A percentile compares a stretch with the other conserved stretches of the same genome.
phyloP scores from a whole-genome alignment of 306 rosid species.

The Malus sieversii region DNA sequence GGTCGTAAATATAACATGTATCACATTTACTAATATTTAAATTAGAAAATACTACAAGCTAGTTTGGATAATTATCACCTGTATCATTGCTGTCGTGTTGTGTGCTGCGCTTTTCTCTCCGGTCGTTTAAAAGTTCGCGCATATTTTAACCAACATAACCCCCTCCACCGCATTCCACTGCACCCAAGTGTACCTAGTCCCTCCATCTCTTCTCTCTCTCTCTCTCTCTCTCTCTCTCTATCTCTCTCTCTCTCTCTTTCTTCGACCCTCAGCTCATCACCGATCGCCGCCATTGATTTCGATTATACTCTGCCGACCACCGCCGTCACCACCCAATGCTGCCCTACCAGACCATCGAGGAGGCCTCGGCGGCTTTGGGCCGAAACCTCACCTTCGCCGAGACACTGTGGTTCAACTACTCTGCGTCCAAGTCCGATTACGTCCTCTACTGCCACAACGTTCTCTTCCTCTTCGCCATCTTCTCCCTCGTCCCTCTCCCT shows the following conservation, averaged over 20 bases:
- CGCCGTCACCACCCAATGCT: conserved; percentile 32
- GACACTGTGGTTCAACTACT: conserved; percentile 77
- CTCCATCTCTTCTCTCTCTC: not conserved
- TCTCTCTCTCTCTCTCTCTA: not conserved
- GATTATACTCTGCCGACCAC: not conserved
- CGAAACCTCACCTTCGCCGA: conserved; percentile 56
- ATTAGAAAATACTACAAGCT: too few species aligned
- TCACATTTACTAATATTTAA: too few species aligned
- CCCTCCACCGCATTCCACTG: not conserved
- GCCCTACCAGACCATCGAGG: conserved; percentile 46
- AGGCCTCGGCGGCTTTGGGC: conserved; percentile 50
- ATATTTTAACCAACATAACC: not conserved
- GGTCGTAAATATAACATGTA: too few species aligned
- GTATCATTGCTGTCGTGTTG: not conserved
- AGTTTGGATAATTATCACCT: not conserved
- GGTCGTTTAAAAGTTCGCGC: not conserved
- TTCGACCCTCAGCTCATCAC: not conserved
- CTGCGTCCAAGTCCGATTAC: conserved; percentile 61
- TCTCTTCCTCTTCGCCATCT: conserved; percentile 54
- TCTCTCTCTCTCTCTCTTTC: not conserved
- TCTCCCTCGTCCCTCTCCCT: conserved; percentile 66
- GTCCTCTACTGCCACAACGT: conserved; percentile 67
- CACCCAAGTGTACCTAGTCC: not conserved
- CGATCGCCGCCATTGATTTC: not conserved
- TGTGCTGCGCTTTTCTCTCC: not conserved